Percentiles rank a stretch among this genome's conserved stretches.
These are phyloP conservation scores for Xanthoceras sorbifolium DNA, from an alignment of 345 rosid genomes.

Conservation along the genomic window DNA sequence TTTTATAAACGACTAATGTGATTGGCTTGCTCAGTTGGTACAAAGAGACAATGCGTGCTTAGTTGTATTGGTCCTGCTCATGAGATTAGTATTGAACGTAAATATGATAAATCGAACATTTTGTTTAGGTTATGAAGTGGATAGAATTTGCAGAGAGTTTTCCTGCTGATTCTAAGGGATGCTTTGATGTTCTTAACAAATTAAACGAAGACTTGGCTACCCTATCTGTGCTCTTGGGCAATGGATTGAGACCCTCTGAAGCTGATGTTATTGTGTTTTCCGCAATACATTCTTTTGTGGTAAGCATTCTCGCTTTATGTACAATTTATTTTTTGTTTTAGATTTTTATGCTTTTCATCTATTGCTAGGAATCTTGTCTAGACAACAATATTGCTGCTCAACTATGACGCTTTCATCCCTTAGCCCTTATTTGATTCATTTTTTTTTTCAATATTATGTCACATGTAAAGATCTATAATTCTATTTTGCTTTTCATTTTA, in stretches of 20 bases:
- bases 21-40: background rate
- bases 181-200: conserved; percentile 43
- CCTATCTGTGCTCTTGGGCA: conserved; percentile 69
- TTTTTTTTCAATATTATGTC: too few relatives aligned
- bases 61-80: background rate
- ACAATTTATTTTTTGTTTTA: background rate
- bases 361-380: background rate
- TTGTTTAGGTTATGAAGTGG: conserved; percentile 73
- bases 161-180: conserved; percentile 48
- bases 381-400: background rate
- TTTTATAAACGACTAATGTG: conserved; percentile 5
- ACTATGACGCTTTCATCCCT: background rate
- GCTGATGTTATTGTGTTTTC: conserved; percentile 76
- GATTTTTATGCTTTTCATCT: background rate
- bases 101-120: conserved; percentile 7
- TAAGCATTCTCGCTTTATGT: conserved; percentile 28
- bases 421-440: too few relatives aligned
- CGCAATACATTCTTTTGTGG: conserved; percentile 67
- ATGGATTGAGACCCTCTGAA: conserved; percentile 77
- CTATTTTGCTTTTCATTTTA: background rate
- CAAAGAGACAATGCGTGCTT: background rate
- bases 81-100: background rate
- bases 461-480: background rate
- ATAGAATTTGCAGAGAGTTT: conserved; percentile 59
- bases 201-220: conserved; percentile 62